Conservation (phyloP, 495 filamentous ascomycete genomes). For the Glarea lozoyensis region DNA sequence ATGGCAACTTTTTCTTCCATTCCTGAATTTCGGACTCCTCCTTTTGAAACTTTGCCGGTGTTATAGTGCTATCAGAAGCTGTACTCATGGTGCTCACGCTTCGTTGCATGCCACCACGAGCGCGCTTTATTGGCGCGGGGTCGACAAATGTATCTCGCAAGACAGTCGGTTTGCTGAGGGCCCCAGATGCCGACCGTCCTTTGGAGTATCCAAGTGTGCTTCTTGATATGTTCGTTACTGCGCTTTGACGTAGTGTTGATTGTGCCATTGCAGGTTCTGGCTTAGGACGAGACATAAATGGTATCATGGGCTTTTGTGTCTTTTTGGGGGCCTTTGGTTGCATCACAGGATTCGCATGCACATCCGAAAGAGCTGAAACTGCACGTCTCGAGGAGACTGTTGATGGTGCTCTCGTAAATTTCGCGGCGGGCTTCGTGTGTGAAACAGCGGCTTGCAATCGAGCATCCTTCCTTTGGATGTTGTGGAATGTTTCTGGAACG, state of each 20-base stretch:
- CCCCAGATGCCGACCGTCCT: constrained; percentile 53
- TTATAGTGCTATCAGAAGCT: constrained; percentile 40
- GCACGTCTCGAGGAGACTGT: constrained; percentile 31
- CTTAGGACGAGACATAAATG: constrained; percentile 21
- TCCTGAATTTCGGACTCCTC: constrained; percentile 16
- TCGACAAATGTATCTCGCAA: constrained; percentile 10
- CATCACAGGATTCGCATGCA: constrained; percentile 16
- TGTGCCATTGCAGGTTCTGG: constrained; percentile 18
- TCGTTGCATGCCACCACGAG: constrained; percentile 11
- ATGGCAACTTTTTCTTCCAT: constrained; percentile 10
- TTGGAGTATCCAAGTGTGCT: constrained; percentile 76
- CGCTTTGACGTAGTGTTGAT: constrained; percentile 42
- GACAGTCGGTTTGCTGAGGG: constrained; percentile 27
- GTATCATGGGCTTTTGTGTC: constrained; percentile 8
- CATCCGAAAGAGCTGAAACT: constrained; percentile 30
- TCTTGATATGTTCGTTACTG: constrained; percentile 57
- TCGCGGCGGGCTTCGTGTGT: constrained; percentile 12
- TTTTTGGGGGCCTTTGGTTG: constrained; percentile 20
- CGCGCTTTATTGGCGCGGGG: neutral
- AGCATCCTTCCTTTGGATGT: constrained; percentile 15
- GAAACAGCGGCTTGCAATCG: constrained; percentile 22
- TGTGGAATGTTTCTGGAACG: constrained; percentile 27
- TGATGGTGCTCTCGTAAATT: constrained; percentile 27
- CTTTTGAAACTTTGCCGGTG: constrained; percentile 32
- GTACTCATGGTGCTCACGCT: constrained; percentile 29